A percentile compares a stretch with the other conserved stretches of the same genome.
phyloP scores from a whole-genome alignment of 192 early-diverging fungal species.

The Kickxella alabastrina region DNA sequence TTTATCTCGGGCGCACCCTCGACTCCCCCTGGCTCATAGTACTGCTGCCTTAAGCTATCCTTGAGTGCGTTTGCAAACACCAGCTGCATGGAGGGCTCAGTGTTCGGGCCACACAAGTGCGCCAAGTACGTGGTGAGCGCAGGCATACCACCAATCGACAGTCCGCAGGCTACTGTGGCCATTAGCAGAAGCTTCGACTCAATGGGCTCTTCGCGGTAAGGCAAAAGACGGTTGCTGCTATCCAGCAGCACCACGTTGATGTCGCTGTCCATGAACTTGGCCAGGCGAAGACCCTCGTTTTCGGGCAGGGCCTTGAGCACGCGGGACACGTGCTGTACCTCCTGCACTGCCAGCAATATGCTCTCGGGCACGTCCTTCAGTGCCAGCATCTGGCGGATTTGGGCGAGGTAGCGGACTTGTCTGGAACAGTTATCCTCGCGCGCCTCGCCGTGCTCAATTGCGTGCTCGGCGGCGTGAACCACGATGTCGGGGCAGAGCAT shows the following conservation, averaged over 20 bases:
- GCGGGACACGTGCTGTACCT: slow-evolving; percentile 35
- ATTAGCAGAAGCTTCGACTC: slow-evolving; percentile 73
- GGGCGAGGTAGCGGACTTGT: slow-evolving; percentile 32
- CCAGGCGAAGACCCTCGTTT: slow-evolving; percentile 39
- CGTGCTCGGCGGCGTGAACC: slow-evolving; percentile 45
- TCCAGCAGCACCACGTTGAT: slow-evolving; percentile 42
- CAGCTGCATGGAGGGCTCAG: slow-evolving; percentile 74
- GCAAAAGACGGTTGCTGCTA: slow-evolving; percentile 41
- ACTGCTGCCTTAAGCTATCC: slow-evolving; percentile 12
- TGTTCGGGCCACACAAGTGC: slow-evolving; percentile 60
- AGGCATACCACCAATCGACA: slow-evolving; percentile 71
- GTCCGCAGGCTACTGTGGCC: slow-evolving; percentile 70
- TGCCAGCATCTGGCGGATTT: slow-evolving; percentile 39
- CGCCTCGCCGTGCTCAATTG: slow-evolving; percentile 56
- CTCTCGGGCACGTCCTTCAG: slow-evolving; percentile 42
- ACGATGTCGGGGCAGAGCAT: slow-evolving; percentile 76
- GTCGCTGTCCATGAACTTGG: slow-evolving; percentile 38
- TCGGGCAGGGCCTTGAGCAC: slow-evolving; percentile 37
- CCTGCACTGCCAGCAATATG: slow-evolving; percentile 31
- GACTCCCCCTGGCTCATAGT: slow-evolving; percentile 24
- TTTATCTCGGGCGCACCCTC: slow-evolving; percentile 19
- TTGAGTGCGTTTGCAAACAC: slow-evolving; percentile 74
- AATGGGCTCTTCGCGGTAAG: slow-evolving; percentile 57
- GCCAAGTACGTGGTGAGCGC: slow-evolving; percentile 72
- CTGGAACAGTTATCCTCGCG: slow-evolving; percentile 44